These are phyloP conservation scores for Solanum arcanum DNA, from an alignment of 257 asterid genomes.

Conservation along the genomic window DNA sequence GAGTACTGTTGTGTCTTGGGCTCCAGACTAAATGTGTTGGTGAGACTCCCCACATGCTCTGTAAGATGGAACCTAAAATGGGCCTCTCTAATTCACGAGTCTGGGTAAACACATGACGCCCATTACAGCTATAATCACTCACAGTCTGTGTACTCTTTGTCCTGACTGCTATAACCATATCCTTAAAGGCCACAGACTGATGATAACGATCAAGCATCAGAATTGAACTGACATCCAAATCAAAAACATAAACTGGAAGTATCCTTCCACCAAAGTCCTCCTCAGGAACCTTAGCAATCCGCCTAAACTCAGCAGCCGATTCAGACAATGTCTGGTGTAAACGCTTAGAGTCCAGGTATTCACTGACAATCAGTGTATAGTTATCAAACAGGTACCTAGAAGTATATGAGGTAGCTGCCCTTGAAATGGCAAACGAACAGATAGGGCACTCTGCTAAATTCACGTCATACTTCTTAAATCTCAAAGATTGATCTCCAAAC, in stretches of 20 bases:
- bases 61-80: constrained; percentile 80
- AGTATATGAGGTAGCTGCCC: constrained; percentile 83
- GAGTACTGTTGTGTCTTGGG: constrained; percentile 66
- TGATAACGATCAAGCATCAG: constrained; percentile 84
- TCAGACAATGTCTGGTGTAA: constrained; percentile 71
- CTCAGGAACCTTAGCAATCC: constrained; percentile 53
- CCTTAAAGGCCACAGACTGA: constrained; percentile 84
- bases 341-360: constrained; percentile 55
- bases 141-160: constrained; percentile 79
- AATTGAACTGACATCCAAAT: constrained; percentile 50
- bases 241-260: constrained; percentile 77
- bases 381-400: constrained; percentile 92
- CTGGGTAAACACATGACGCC: constrained; percentile 75
- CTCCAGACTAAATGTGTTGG: constrained; percentile 91
- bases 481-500: constrained; percentile 62
- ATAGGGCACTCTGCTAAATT: constrained; percentile 58
- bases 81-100: constrained; percentile 81
- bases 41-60: constrained; percentile 95
- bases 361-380: constrained; percentile 88
- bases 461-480: constrained; percentile 62
- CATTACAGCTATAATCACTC: constrained; percentile 82
- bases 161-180: constrained; percentile 90
- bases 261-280: constrained; percentile 64
- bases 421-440: constrained; percentile 67
- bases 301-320: constrained; percentile 58